Evolutionary conservation across 495 filamentous ascomycete genomes (phyloP).

Genomic region (Paragyromitra xinjiangensis): DNA sequence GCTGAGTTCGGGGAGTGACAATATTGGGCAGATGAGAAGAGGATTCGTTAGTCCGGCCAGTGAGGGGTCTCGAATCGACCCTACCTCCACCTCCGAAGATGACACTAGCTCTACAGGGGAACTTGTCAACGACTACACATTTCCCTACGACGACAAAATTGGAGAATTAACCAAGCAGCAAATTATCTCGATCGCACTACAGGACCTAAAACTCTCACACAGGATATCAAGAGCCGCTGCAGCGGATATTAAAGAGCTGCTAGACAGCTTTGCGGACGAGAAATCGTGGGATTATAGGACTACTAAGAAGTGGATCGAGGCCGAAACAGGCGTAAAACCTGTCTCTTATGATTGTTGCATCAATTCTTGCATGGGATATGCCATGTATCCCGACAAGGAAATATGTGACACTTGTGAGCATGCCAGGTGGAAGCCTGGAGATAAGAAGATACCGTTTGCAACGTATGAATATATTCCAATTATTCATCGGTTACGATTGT

Average conservation of each 20-base stretch:
- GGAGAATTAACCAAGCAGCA: neutral
- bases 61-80: neutral
- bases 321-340: neutral
- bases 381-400: conserved; percentile 2
- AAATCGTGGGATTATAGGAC: conserved; percentile 11
- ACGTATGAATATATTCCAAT: conserved; percentile 21
- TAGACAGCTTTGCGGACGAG: neutral
- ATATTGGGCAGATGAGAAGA: neutral
- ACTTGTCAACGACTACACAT: neutral
- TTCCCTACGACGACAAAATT: neutral
- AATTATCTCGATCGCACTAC: neutral
- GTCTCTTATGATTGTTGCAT: neutral
- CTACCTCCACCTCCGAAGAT: neutral
- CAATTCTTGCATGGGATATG: conserved; percentile 2
- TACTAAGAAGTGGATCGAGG: conserved; percentile 5
- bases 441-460: conserved; percentile 2
- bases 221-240: neutral
- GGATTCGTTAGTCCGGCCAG: neutral
- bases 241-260: neutral
- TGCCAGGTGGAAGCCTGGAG: neutral
- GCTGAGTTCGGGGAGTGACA: too few relatives aligned
- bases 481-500: conserved; percentile 1
- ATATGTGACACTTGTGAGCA: neutral
- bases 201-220: conserved; percentile 7
- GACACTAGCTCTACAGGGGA: neutral